Percentiles rank a stretch among this genome's conserved stretches.
Conservation (phyloP, 805 yeast species). For the Lipomyces kockii region DNA sequence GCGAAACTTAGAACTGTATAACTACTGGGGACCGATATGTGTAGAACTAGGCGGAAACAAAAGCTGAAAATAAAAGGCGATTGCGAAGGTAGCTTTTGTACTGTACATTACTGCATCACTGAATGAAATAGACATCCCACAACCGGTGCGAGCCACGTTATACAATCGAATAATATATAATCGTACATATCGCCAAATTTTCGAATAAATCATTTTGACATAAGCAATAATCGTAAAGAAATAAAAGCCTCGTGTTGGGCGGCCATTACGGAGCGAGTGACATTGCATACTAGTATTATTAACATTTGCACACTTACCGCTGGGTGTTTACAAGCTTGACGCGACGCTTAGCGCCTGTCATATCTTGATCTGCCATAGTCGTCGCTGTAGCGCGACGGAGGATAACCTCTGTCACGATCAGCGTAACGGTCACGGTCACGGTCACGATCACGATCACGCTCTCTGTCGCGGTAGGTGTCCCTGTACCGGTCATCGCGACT, state of each 20-base stretch:
- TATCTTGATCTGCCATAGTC: slow-evolving; percentile 8
- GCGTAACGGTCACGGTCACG: slow-evolving; percentile 23
- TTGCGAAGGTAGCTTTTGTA: background rate
- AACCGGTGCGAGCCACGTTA: slow-evolving; percentile 1
- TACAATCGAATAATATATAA: background rate
- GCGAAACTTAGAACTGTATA: background rate
- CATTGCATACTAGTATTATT: background rate
- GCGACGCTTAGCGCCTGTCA: background rate
- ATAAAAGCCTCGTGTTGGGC: background rate
- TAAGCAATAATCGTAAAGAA: slow-evolving; percentile 1
- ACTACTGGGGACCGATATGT: slow-evolving; percentile 2
- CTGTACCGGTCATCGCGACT: slow-evolving; percentile 9
- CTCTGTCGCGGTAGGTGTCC: slow-evolving; percentile 20
- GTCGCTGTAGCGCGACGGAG: slow-evolving; percentile 10
- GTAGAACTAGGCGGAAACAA: background rate
- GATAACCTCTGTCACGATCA: slow-evolving; percentile 22
- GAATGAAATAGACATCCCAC: background rate
- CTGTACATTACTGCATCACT: slow-evolving; percentile 1
- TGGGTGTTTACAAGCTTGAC: background rate
- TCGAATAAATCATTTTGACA: background rate
- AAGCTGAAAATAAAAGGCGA: background rate
- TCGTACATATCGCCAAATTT: slow-evolving; percentile 1
- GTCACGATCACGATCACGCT: slow-evolving; percentile 21
- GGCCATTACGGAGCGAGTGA: background rate
- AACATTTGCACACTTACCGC: background rate